Conservation (phyloP, 495 filamentous ascomycete species). For the Lasiosphaeris hirsuta region DNA sequence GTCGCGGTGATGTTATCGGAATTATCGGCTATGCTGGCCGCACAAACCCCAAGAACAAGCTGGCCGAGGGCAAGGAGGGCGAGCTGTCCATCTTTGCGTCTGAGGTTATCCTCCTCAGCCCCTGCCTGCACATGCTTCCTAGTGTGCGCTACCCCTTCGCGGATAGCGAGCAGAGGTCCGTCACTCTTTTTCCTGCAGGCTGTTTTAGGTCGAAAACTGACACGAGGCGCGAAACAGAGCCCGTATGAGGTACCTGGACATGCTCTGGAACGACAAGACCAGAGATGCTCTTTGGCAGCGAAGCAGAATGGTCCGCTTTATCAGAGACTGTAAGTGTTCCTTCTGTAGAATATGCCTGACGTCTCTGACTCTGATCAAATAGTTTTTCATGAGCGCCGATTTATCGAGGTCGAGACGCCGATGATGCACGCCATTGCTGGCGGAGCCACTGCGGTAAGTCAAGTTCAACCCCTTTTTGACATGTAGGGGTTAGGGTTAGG, state of each 20-base stretch:
- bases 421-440: conserved; percentile 97
- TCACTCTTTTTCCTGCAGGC: not conserved
- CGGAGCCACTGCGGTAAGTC: conserved; percentile 72
- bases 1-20: conserved; percentile 86
- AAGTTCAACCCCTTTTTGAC: too few species aligned
- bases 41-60: conserved; percentile 80
- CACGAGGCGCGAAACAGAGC: conserved; percentile 41
- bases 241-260: conserved; percentile 87
- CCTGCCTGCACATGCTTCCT: conserved; percentile 91
- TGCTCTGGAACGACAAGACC: conserved; percentile 89
- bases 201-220: too few species aligned
- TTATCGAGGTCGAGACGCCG: conserved; percentile 94
- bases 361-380: not conserved
- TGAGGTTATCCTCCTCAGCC: conserved; percentile 78
- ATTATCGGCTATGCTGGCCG: conserved; percentile 86
- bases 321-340: conserved; percentile 59
- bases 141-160: conserved; percentile 90
- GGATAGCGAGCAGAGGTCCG: conserved; percentile 73
- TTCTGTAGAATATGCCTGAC: not conserved
- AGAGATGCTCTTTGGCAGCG: conserved; percentile 78
- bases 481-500: conserved; percentile 3
- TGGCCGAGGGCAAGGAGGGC: conserved; percentile 64
- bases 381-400: conserved; percentile 76
- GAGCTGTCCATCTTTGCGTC: conserved; percentile 92
- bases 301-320: conserved; percentile 77